Evolutionary conservation across 257 asterid species (phyloP).

Genomic region (Schizonepeta tenuifolia): DNA sequence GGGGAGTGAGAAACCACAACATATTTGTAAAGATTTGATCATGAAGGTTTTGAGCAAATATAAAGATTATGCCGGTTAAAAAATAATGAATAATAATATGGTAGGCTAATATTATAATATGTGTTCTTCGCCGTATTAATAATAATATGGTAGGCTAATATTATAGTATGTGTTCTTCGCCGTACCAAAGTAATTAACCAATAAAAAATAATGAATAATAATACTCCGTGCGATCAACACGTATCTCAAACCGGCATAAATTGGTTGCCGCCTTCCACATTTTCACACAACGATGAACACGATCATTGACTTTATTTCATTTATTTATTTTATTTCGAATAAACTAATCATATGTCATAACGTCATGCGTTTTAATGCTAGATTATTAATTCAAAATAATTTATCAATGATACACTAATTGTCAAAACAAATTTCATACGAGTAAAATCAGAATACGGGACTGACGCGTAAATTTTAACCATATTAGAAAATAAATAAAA

Average conservation of each 20-base stretch:
- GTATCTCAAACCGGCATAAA: constrained; percentile 1
- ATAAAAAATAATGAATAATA: too few relatives aligned
- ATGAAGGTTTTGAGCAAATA: too few relatives aligned
- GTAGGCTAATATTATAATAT: too few relatives aligned
- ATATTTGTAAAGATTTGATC: too few relatives aligned
- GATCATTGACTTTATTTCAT: constrained; percentile 2
- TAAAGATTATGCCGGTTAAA: too few relatives aligned
- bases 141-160: too few relatives aligned
- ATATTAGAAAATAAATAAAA: not conserved
- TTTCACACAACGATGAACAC: not conserved
- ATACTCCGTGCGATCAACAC: too few relatives aligned
- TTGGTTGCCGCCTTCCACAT: constrained; percentile 26
- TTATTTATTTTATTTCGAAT: not conserved
- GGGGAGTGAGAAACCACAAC: too few relatives aligned
- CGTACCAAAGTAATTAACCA: too few relatives aligned
- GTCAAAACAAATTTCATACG: not conserved
- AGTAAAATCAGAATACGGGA: not conserved
- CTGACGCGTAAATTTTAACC: not conserved
- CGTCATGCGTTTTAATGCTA: constrained; percentile 1
- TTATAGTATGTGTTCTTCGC: too few relatives aligned
- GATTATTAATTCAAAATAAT: not conserved
- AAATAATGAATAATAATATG: too few relatives aligned
- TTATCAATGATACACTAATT: not conserved
- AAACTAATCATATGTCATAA: not conserved
- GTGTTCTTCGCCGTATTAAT: too few relatives aligned